phyloP scores from a whole-genome alignment of 2,329 filamentous ascomycete genomes.

The Cercospora sojina region DNA sequence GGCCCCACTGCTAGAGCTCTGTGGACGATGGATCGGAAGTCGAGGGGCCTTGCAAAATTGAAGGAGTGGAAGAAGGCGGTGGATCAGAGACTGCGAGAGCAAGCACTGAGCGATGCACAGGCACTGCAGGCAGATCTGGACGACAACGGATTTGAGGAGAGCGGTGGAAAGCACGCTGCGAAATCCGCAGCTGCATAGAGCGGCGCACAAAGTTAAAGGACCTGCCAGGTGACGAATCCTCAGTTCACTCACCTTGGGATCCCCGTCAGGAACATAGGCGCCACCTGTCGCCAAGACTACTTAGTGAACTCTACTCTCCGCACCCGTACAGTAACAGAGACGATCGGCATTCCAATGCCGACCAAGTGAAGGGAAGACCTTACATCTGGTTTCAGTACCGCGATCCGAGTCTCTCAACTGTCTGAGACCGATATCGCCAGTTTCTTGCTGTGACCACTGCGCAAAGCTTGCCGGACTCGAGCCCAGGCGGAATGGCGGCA shows the following conservation, averaged over 20 bases:
- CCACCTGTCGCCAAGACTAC: background rate
- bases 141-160: background rate
- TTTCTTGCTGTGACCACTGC: background rate
- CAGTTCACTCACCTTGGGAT: background rate
- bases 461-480: background rate
- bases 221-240: background rate
- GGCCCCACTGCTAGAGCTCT: conserved; percentile 32
- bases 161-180: background rate
- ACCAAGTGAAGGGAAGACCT: background rate
- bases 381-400: background rate
- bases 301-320: background rate
- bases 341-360: background rate
- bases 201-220: background rate
- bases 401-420: background rate
- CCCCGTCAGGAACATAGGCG: background rate
- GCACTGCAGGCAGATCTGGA: conserved; percentile 2
- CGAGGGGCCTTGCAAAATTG: conserved; percentile 34
- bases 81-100: conserved; percentile 3
- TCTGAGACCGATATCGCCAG: background rate
- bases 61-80: conserved; percentile 18
- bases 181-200: background rate
- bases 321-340: background rate
- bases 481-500: background rate
- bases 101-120: conserved; percentile 9
- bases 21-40: conserved; percentile 40